Base-by-base conservation (phyloP, 495 filamentous ascomycete genomes). In the Platismatia glauca region DNA sequence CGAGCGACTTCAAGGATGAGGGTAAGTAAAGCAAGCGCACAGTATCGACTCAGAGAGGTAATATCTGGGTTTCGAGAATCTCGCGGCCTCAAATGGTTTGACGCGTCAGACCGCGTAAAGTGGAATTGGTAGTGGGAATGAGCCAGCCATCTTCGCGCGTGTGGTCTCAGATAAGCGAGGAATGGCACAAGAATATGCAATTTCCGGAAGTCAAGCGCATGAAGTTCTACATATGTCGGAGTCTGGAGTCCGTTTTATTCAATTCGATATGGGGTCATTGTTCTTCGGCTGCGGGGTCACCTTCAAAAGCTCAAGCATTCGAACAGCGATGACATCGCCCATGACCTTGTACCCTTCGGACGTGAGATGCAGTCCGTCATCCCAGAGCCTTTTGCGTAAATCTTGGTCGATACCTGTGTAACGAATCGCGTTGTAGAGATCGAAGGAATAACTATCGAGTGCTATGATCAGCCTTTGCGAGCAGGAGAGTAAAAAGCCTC, bases 311-410 rank as follows among this genome's bases (percentile, higher is more conserved):
- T 70, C 70, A 55, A 80, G 71, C 7, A 85, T 64, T 48, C 70
- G 73, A 35, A 75, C 72, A 52, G 75, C 82, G 43, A 86, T 75
- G 58, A 76, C 73, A 57, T 77, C 68, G 0, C 85, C 85, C 66
- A 88, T 81, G 37, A 79, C 62, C 61, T 84, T 75, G 73, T 88
- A 88, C 20, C 85, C 85, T 46, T 72, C 74, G 3, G 75, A 68
- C 8, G 79, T 85, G 52, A 87, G 73, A 71, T 88, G 85, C 29
- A 88, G 58, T 24, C 78, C 79, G 73, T 88, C 85, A 65, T 85
- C 79, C 81, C 84, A 86, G 62, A 83, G 78, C 48, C 70, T 71
- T 6, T 74, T 58, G 22, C 76, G 71, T 60, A 80, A 77, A 8
- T 72, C 62, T 13, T 72, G 64, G 8, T 71, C 61, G 66, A 86